phyloP scores from a whole-genome alignment of 129 eudicot species.

The Smallanthus sonchifolius region DNA sequence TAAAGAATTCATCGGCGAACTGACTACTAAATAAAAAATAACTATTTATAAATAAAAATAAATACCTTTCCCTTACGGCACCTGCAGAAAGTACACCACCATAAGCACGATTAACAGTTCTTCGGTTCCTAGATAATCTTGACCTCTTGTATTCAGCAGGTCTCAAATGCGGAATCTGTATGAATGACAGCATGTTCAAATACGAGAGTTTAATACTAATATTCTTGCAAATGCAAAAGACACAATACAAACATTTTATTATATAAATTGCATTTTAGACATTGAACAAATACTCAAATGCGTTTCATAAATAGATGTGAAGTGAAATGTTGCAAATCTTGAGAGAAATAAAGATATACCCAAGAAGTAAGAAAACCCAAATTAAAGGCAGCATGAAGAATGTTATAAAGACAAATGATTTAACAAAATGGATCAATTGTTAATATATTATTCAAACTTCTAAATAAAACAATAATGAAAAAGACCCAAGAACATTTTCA shows the following conservation, averaged over 20 bases:
- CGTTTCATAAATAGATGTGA: neutral
- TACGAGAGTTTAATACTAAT: neutral
- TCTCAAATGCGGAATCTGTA: slow-evolving; percentile 94
- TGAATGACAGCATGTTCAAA: neutral
- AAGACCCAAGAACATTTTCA: too few relatives aligned
- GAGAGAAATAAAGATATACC: neutral
- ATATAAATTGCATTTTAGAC: neutral
- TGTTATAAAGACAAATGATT: neutral
- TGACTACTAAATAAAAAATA: neutral
- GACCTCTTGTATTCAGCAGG: slow-evolving; percentile 91
- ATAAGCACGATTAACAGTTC: slow-evolving; percentile 90
- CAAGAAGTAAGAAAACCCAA: neutral
- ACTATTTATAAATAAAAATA: neutral
- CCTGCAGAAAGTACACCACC: slow-evolving; percentile 94
- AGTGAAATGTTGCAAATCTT: neutral
- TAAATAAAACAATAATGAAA: too few relatives aligned
- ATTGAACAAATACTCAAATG: neutral
- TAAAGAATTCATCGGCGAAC: neutral
- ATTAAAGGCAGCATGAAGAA: neutral
- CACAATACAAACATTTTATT: neutral
- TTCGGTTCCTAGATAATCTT: slow-evolving; percentile 79
- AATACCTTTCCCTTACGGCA: slow-evolving; percentile 90
- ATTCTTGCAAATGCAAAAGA: too few relatives aligned
- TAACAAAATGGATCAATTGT: neutral
- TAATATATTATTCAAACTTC: neutral